These are phyloP conservation scores for Agarophyton chilense DNA, from an alignment of 23 red algal species.

Conservation along the genomic window DNA sequence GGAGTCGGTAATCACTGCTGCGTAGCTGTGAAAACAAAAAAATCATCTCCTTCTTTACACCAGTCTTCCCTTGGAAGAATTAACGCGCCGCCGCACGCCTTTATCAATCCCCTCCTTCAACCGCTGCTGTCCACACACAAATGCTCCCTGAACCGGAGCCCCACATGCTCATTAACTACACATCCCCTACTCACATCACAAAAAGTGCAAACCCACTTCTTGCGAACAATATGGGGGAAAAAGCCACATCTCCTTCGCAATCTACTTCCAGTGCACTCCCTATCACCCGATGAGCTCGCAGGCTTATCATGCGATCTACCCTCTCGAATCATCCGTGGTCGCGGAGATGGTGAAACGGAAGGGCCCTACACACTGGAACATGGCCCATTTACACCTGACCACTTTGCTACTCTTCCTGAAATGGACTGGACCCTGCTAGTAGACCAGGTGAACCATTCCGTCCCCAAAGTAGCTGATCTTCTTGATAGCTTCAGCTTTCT, in stretches of 20 bases:
- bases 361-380: constrained; percentile 52
- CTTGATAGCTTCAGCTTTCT: constrained; percentile 74
- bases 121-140: background rate
- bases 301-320: constrained; percentile 67
- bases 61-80: no score
- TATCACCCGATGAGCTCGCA: constrained; percentile 80
- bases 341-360: constrained; percentile 5
- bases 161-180: background rate
- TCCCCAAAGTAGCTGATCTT: constrained; percentile 59
- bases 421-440: constrained; percentile 79
- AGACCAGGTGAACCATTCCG: constrained; percentile 47
- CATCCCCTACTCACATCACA: constrained; percentile 6
- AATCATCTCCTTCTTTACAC: no score
- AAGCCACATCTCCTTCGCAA: constrained; percentile 71
- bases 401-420: constrained; percentile 61
- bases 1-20: no score
- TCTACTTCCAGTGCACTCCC: constrained; percentile 55
- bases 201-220: background rate
- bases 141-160: background rate
- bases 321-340: constrained; percentile 70
- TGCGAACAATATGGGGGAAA: constrained; percentile 43
- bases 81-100: background rate
- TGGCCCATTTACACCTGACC: constrained; percentile 55
- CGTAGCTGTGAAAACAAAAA: no score
- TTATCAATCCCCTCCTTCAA: background rate